A percentile compares a stretch with the other conserved stretches of the same genome.
These are phyloP conservation scores for Talaromyces atroroseus DNA, from an alignment of 2,329 filamentous ascomycete species.

Conservation along the genomic window DNA sequence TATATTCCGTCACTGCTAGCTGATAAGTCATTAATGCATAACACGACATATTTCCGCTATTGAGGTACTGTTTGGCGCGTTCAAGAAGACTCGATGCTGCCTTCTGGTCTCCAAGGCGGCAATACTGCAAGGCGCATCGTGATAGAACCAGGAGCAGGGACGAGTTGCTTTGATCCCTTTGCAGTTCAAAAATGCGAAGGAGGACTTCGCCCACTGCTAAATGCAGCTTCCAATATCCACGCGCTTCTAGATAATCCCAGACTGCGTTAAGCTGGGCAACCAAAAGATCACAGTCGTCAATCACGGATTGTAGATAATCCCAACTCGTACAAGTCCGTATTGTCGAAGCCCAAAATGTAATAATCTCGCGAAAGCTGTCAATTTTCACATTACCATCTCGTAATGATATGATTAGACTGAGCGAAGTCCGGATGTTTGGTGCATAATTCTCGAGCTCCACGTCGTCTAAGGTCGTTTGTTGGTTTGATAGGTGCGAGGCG, in stretches of 20 bases:
- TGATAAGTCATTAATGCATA: slow-evolving; percentile 55
- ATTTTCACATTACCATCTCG: slow-evolving; percentile 26
- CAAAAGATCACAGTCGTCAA: slow-evolving; percentile 50
- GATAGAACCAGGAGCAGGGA: slow-evolving; percentile 40
- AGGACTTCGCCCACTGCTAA: slow-evolving; percentile 48
- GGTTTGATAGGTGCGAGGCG: slow-evolving; percentile 15
- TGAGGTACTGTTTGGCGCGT: slow-evolving; percentile 50
- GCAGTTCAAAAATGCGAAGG: slow-evolving; percentile 44
- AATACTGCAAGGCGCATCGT: slow-evolving; percentile 50
- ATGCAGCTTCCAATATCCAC: slow-evolving; percentile 49
- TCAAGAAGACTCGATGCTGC: slow-evolving; percentile 55
- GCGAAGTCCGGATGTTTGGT: slow-evolving; percentile 28
- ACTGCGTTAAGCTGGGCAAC: slow-evolving; percentile 49
- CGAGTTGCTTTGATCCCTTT: slow-evolving; percentile 30
- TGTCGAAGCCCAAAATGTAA: slow-evolving; percentile 37
- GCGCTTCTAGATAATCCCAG: slow-evolving; percentile 53
- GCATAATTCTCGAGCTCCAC: slow-evolving; percentile 21
- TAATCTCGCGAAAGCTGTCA: slow-evolving; percentile 24
- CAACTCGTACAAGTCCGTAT: slow-evolving; percentile 40
- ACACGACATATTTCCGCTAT: slow-evolving; percentile 35
- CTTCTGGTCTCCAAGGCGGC: slow-evolving; percentile 56
- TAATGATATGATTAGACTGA: slow-evolving; percentile 31
- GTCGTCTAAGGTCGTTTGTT: slow-evolving; percentile 22
- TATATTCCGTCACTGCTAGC: slow-evolving; percentile 68
- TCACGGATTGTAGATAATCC: slow-evolving; percentile 34